Base-by-base conservation (phyloP, 2,329 filamentous ascomycete genomes). In the Colletotrichum sp. region DNA sequence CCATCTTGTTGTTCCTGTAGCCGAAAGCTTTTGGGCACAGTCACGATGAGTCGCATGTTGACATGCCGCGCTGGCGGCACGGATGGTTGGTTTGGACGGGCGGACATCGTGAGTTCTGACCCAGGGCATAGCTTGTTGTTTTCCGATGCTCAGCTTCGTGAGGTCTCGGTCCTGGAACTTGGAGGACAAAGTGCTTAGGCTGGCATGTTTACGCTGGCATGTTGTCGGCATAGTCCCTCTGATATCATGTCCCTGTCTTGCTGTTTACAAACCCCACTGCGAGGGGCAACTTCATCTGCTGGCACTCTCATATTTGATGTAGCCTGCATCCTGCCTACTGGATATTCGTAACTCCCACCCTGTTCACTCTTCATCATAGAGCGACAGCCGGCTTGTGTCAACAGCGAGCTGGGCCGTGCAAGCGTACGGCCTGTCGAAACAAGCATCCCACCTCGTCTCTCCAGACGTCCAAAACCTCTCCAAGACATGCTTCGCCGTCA, bases 391-490 rank as follows among this genome's bases (percentile, higher is more conserved):
- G 52, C 70, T 67, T 8, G 62, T 64, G 15, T 80, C 78, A 6
- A 79, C 69, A 3, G 79, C 77, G 30, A 79, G 70, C 26, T 80
- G 79, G 26, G 70, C 61, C n/a, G 77, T 78, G 38, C 70, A 74
- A 7, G 36, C 32, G 12, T 74, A 74, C 16, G 66, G 30, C 52
- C 43, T 70, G 18, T 70, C 71, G 30, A 74, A 74, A 43, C 71
- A 74, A 16, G 24, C 38, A 26, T 74, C 71, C 71, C 71, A 74
- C 10, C 32, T 48, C 24, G 58, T 70, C 30, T 65, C 18, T 2
- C 71, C 71, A 4, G 66, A 74, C 6, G 8, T 9, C 71, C 66
- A 74, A 24, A 74, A 74, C 21, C 36, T 64, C 30, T 64, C 56
- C 10, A 74, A 38, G 5, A 70, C 66, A 2, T 15, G 10, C 32